These are phyloP conservation scores for Coemansia sp. DNA, from an alignment of 192 early-diverging fungal genomes.

Conservation along the genomic window DNA sequence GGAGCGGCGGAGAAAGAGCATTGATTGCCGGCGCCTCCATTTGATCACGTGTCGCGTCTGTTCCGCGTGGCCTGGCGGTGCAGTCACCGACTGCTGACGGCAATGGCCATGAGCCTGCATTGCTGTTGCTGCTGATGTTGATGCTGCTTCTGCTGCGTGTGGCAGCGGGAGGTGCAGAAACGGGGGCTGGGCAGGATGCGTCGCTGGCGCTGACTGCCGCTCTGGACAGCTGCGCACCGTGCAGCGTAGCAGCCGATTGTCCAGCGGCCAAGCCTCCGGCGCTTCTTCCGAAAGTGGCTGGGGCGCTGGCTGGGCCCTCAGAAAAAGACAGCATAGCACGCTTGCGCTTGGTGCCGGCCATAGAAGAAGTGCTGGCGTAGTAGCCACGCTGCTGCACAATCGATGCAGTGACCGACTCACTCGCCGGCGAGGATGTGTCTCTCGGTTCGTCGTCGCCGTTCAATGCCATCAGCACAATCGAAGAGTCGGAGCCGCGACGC, in stretches of 20 bases:
- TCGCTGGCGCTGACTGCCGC: conserved; percentile 3
- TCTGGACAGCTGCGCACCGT: conserved; percentile 3
- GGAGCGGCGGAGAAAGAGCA: not conserved
- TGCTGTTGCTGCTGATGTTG: conserved; percentile 3
- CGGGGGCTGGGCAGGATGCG: conserved; percentile 1
- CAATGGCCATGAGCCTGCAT: not conserved
- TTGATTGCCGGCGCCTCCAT: conserved; percentile 2
- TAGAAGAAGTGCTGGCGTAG: not conserved
- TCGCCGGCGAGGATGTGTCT: not conserved
- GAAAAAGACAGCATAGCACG: conserved; percentile 1
- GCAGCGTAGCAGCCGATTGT: conserved; percentile 1
- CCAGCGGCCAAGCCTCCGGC: conserved; percentile 6
- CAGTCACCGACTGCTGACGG: conserved; percentile 3
- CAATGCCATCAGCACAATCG: conserved; percentile 35
- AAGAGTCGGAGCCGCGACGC: conserved; percentile 50
- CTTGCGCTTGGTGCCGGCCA: conserved; percentile 10
- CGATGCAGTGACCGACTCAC: not conserved
- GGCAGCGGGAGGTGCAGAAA: not conserved
- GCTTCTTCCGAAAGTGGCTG: conserved; percentile 10
- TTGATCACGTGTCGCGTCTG: not conserved
- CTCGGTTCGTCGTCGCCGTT: not conserved
- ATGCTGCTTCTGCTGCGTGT: conserved; percentile 4
- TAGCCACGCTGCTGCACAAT: not conserved
- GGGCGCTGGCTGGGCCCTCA: not conserved
- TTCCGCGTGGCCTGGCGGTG: conserved; percentile 6